Evolutionary conservation across 768 basidiomycete genomes (phyloP), one percentile per base, ranked within the genome.

Genomic region (Megacollybia marginata): DNA sequence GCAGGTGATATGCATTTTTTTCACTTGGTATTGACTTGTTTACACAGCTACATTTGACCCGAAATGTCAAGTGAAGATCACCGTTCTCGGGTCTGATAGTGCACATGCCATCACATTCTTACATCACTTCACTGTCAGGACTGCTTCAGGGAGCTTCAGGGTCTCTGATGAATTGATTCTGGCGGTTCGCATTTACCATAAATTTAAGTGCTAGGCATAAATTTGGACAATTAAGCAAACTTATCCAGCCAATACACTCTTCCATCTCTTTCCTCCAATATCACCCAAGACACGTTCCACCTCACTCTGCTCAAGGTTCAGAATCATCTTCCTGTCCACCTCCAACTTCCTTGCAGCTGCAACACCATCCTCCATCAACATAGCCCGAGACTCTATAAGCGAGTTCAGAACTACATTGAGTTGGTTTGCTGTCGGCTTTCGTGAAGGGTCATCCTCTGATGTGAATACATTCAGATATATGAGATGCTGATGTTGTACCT

Each of bases 261-360:
- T 80, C 88, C 88, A 90, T 9, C 59, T 60, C 18, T 65, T 55
- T 13, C 87, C 86, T 6, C 91, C 92, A 16, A 89, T 76, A 49
- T 91, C 90, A 42, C 88, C 79, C 44, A 97, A 68, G 20, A 91
- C 87, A 48, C 90, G 74, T 65, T 93, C 90, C 0, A 94, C 85
- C 56, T 96, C 93, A 0, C 70, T 71, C 53, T 83, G 80, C 62
- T 95, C 93, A 53, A 95, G 60, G 59, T 91, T 92, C n/a, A 94
- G 68, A 52, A 91, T 66, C 1, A 95, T 71, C 57, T 81, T 78
- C 52, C 87, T 70, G 49, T 93, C 90, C 7, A 71, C 76, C 42
- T 75, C 74, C 1, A 70, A 63, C 57, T 86, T 89, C 38, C 82
- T 70, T 43, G 70, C 57, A 0, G 73, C 73, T 2, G 70, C 69